Percentiles rank a stretch among this genome's conserved stretches.
phyloP scores from a whole-genome alignment of 305 asterid genomes.

The Fraxinus xanthoxyloides region DNA sequence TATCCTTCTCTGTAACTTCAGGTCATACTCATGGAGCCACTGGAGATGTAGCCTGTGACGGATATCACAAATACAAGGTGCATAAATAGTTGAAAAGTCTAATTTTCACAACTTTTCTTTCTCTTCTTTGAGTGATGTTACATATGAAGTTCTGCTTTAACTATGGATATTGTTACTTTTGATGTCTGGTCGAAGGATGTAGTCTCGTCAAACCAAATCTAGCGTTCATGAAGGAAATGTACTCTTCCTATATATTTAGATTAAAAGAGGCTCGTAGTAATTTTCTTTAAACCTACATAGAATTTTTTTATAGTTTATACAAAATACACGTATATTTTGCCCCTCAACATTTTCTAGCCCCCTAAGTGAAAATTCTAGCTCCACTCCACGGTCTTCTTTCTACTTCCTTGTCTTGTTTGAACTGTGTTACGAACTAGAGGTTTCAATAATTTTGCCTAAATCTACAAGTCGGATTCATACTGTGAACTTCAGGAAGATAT shows the following conservation, averaged over 20 bases:
- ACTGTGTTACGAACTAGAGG: not conserved
- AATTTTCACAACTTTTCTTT: not conserved
- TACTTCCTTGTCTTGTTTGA: not conserved
- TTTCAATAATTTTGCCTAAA: not conserved
- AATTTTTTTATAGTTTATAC: not conserved
- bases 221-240: not conserved
- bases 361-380: not conserved
- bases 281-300: not conserved
- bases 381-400: not conserved
- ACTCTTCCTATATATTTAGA: not conserved
- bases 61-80: conserved; percentile 8
- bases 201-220: not conserved
- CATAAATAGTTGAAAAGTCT: not conserved
- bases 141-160: not conserved
- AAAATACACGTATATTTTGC: not conserved
- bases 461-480: not conserved
- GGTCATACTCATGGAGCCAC: conserved; percentile 12
- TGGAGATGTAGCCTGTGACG: conserved; percentile 14
- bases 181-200: not conserved
- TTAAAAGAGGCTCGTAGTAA: not conserved
- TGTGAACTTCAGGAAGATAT: conserved; percentile 31
- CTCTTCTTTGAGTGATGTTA: not conserved
- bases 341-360: not conserved
- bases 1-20: not conserved
- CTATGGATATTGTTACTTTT: not conserved